phyloP scores from a whole-genome alignment of 768 basidiomycete genomes.

The Crucibulum laeve region DNA sequence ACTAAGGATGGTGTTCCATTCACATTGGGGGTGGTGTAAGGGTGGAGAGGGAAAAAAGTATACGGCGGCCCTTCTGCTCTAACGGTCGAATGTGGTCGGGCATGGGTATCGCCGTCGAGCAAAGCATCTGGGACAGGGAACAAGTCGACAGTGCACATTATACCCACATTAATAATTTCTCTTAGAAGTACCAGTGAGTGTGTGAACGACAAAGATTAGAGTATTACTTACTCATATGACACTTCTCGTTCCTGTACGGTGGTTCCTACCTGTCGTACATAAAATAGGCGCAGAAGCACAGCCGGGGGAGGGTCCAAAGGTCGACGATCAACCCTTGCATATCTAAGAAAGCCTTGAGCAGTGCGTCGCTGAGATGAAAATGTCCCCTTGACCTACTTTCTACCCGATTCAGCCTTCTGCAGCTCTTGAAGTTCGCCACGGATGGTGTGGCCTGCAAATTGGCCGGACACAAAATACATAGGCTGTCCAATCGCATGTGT shows the following conservation, averaged over 20 bases:
- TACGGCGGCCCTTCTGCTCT: slow-evolving; percentile 8
- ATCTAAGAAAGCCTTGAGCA: slow-evolving; percentile 27
- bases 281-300: slow-evolving; percentile 46
- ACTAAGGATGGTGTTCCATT: slow-evolving; percentile 14
- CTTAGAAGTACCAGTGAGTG: slow-evolving; percentile 22
- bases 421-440: slow-evolving; percentile 54
- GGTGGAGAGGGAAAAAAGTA: slow-evolving; percentile 35
- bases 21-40: slow-evolving; percentile 24
- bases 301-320: slow-evolving; percentile 68
- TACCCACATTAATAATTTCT: slow-evolving; percentile 49
- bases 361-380: background rate
- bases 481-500: slow-evolving; percentile 29
- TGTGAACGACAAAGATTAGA: slow-evolving; percentile 6
- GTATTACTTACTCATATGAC: slow-evolving; percentile 38
- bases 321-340: slow-evolving; percentile 57
- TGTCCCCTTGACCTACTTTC: slow-evolving; percentile 42
- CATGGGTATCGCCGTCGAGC: background rate
- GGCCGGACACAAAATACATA: slow-evolving; percentile 45
- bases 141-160: slow-evolving; percentile 70
- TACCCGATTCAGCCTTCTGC: slow-evolving; percentile 63
- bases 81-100: background rate
- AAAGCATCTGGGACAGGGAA: slow-evolving; percentile 50
- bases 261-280: slow-evolving; percentile 35
- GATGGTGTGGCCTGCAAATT: slow-evolving; percentile 44
- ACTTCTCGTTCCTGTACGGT: slow-evolving; percentile 45